Conservation (phyloP, 2,329 filamentous ascomycete species). For the Exserohilum rostratum region DNA sequence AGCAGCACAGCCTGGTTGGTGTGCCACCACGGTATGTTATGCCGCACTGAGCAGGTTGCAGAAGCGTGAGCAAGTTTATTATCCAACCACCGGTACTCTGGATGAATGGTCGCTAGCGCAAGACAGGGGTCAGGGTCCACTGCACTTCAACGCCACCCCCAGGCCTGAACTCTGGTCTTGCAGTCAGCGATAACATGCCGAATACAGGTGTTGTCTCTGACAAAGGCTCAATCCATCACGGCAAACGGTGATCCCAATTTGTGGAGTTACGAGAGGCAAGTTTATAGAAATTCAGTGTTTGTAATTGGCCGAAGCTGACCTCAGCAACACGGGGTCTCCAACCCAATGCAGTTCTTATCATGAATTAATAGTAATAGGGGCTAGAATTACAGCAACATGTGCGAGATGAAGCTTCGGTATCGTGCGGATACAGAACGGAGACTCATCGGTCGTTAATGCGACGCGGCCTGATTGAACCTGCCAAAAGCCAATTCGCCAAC, state of each 20-base stretch:
- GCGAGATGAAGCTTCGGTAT: not conserved
- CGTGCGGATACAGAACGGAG: not conserved
- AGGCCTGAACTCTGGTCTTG: not conserved
- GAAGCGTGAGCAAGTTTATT: conserved; percentile 44
- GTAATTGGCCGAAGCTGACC: not conserved
- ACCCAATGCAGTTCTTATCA: not conserved
- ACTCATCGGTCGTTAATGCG: not conserved
- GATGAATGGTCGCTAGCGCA: conserved; percentile 22
- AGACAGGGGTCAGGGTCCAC: conserved; percentile 26
- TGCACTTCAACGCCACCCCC: conserved; percentile 16
- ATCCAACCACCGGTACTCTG: conserved; percentile 24
- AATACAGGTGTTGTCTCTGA: not conserved
- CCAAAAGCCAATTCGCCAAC: conserved; percentile 84
- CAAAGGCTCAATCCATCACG: too few species aligned
- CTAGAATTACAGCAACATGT: not conserved
- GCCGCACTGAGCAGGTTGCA: conserved; percentile 14
- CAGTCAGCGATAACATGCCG: not conserved
- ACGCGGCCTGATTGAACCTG: conserved; percentile 60
- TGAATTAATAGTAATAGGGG: not conserved
- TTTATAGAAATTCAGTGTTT: not conserved
- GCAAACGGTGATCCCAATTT: not conserved
- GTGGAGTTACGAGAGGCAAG: not conserved
- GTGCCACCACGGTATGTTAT: conserved; percentile 11
- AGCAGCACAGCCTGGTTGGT: conserved; percentile 23
- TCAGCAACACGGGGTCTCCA: not conserved